Conservation (phyloP, 352 stramenopile species). For the Pythium pectinolyticum region DNA sequence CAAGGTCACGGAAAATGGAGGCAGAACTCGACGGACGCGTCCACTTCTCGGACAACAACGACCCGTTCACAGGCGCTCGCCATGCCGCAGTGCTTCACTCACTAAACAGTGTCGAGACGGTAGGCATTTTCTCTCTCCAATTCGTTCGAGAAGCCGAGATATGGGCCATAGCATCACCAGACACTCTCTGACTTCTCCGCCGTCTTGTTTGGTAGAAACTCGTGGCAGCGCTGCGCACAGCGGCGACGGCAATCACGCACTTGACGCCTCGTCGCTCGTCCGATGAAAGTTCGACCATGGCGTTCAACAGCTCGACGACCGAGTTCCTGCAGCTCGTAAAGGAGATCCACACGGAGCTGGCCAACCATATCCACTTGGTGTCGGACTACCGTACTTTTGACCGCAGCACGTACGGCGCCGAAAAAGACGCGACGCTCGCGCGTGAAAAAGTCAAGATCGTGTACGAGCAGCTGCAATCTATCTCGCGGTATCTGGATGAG, state of each 20-base stretch:
- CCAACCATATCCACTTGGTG: constrained; percentile 81
- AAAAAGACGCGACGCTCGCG: constrained; percentile 78
- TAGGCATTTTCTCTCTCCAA: constrained; percentile 22
- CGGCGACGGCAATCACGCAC: constrained; percentile 64
- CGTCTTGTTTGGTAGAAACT: constrained; percentile 56
- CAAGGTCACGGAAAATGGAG: constrained; percentile 37
- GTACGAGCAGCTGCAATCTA: constrained; percentile 68
- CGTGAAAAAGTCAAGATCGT: constrained; percentile 81
- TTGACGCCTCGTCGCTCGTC: constrained; percentile 60
- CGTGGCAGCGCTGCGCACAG: constrained; percentile 67
- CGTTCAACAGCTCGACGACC: constrained; percentile 76
- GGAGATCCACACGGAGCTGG: constrained; percentile 82
- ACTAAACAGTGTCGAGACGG: constrained; percentile 75
- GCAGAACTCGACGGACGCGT: constrained; percentile 68
- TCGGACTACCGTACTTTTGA: constrained; percentile 84
- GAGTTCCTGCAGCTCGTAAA: constrained; percentile 88
- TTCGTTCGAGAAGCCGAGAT: not conserved
- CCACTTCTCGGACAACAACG: constrained; percentile 72
- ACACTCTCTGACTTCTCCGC: too few relatives aligned
- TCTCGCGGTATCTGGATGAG: constrained; percentile 80
- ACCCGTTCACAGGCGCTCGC: constrained; percentile 67
- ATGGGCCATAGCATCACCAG: not conserved
- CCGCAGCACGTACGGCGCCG: constrained; percentile 80
- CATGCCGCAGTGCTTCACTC: constrained; percentile 78
- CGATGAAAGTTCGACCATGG: constrained; percentile 63